These are phyloP conservation scores for Boletus semigastroideus DNA, from an alignment of 1,284 basidiomycete genomes.

Conservation along the genomic window DNA sequence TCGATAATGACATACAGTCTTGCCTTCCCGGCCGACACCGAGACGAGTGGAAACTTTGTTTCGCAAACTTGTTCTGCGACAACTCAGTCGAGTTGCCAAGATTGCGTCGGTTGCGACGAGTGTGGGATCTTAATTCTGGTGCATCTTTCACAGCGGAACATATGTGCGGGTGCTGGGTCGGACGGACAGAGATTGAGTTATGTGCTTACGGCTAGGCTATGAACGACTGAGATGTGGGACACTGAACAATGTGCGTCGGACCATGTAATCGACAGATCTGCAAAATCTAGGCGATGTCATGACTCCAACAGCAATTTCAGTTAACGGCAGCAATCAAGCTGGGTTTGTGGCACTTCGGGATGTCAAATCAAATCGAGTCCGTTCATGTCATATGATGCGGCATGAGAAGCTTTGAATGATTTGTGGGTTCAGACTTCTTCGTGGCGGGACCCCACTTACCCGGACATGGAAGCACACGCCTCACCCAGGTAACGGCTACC, in stretches of 20 bases:
- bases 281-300: conserved; percentile 14
- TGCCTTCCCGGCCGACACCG: conserved; percentile 9
- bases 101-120: conserved; percentile 1
- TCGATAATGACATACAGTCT: background rate
- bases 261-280: conserved; percentile 16
- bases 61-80: background rate
- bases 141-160: background rate
- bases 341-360: conserved; percentile 17
- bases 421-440: conserved; percentile 12
- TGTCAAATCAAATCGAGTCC: conserved; percentile 6
- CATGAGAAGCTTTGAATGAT: conserved; percentile 12
- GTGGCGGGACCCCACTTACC: conserved; percentile 16
- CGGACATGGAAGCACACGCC: conserved; percentile 19
- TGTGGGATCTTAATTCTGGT: background rate
- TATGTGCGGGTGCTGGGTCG: background rate
- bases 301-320: conserved; percentile 1
- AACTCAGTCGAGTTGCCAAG: background rate
- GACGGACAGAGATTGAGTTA: background rate
- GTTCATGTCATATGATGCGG: conserved; percentile 8
- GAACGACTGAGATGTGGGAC: conserved; percentile 1
- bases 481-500: conserved; percentile 25
- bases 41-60: background rate
- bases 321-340: conserved; percentile 13
- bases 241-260: conserved; percentile 6
- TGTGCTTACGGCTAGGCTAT: background rate